phyloP scores from a whole-genome alignment of 2,329 filamentous ascomycete species.

The Xylariaceae sp. region DNA sequence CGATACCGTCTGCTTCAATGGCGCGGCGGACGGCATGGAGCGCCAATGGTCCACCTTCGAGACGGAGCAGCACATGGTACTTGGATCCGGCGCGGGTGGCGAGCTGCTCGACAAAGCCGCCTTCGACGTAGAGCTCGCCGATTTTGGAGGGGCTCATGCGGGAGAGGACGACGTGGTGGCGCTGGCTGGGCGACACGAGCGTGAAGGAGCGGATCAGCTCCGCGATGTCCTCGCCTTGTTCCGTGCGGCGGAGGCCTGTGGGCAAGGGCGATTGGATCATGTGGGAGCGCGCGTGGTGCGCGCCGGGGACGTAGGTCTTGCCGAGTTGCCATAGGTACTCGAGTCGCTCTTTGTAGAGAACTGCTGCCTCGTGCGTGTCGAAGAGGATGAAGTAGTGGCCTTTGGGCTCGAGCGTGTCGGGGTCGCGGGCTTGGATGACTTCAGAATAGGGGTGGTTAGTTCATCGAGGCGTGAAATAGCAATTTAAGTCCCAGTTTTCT shows the following conservation, averaged over 20 bases:
- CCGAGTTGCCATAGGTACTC: conserved; percentile 46
- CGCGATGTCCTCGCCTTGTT: conserved; percentile 18
- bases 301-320: conserved; percentile 36
- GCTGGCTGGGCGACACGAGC: conserved; percentile 31
- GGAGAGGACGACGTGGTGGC: conserved; percentile 15
- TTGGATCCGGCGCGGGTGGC: conserved; percentile 19
- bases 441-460: background rate
- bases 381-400: conserved; percentile 69
- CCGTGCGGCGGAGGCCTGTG: conserved; percentile 17
- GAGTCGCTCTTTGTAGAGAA: conserved; percentile 54
- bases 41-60: conserved; percentile 35
- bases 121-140: conserved; percentile 18
- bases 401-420: conserved; percentile 55
- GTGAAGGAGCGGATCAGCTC: conserved; percentile 28
- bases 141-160: conserved; percentile 1
- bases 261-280: conserved; percentile 17
- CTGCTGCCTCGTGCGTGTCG: conserved; percentile 51
- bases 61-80: conserved; percentile 34
- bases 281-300: conserved; percentile 17
- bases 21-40: conserved; percentile 33
- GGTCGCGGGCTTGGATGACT: conserved; percentile 60
- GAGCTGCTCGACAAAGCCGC: conserved; percentile 26
- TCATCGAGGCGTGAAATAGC: background rate
- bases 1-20: conserved; percentile 39
- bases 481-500: background rate